A percentile compares a stretch with the other conserved stretches of the same genome.
Conservation (phyloP, 768 basidiomycete genomes). For the Auriscalpium orientale region DNA sequence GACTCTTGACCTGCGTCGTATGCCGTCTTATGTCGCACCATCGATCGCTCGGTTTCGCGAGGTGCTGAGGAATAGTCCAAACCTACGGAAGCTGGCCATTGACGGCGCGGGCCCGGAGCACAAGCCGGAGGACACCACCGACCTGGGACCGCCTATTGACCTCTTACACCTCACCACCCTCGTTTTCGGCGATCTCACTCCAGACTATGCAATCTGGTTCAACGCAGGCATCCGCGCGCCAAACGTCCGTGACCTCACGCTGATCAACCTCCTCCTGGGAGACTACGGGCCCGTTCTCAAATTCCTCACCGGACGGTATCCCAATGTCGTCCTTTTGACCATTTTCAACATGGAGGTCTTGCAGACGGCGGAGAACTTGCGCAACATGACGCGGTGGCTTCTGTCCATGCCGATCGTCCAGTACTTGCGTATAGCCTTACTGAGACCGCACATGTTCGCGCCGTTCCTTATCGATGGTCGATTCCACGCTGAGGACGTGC, state of each 20-base stretch:
- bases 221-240: constrained; percentile 48
- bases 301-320: constrained; percentile 40
- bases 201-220: constrained; percentile 39
- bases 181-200: constrained; percentile 48
- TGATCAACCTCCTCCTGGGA: constrained; percentile 44
- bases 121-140: constrained; percentile 19
- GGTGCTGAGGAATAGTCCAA: constrained; percentile 34
- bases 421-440: constrained; percentile 13
- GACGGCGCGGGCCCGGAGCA: constrained; percentile 53
- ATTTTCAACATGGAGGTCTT: constrained; percentile 38
- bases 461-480: constrained; percentile 6
- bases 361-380: constrained; percentile 17
- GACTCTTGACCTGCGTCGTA: constrained; percentile 56
- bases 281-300: constrained; percentile 45
- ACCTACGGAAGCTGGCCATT: constrained; percentile 46
- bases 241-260: constrained; percentile 46
- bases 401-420: constrained; percentile 48
- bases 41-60: constrained; percentile 42
- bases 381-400: constrained; percentile 41
- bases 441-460: neutral
- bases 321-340: constrained; percentile 47
- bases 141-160: constrained; percentile 30
- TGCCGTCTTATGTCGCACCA: constrained; percentile 47
- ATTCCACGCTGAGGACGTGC: constrained; percentile 6
- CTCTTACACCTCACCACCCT: constrained; percentile 46